These are phyloP conservation scores for Glomus cerebriforme DNA, from an alignment of 192 early-diverging fungal genomes.

Conservation along the genomic window DNA sequence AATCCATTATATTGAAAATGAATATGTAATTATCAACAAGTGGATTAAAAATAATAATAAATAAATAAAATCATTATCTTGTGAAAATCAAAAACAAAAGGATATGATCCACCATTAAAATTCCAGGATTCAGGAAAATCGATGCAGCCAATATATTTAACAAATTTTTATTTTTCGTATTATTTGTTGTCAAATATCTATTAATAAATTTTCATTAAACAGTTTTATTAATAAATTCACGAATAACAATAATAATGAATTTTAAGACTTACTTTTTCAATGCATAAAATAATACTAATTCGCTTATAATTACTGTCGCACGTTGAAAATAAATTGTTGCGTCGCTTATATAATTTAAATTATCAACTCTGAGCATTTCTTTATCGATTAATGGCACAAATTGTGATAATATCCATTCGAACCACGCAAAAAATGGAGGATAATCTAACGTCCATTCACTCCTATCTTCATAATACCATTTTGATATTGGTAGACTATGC, in stretches of 20 bases:
- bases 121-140: conserved; percentile 68
- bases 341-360: conserved; percentile 63
- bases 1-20: conserved; percentile 99
- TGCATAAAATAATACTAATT: conserved; percentile 76
- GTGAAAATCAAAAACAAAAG: conserved; percentile 33
- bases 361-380: conserved; percentile 74
- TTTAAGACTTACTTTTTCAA: conserved; percentile 52
- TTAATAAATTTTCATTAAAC: conserved; percentile 2
- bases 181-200: conserved; percentile 15
- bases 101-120: conserved; percentile 89
- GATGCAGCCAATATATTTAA: conserved; percentile 56
- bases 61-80: neutral
- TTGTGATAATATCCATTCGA: conserved; percentile 77
- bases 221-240: neutral
- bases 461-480: conserved; percentile 87
- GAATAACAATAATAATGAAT: neutral
- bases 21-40: conserved; percentile 38
- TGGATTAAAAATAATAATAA: neutral
- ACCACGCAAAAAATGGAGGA: conserved; percentile 98
- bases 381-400: conserved; percentile 61
- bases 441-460: conserved; percentile 96
- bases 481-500: conserved; percentile 68
- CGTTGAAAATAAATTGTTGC: conserved; percentile 86
- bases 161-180: conserved; percentile 17
- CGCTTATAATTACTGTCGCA: conserved; percentile 76